A percentile compares a stretch with the other conserved stretches of the same genome.
phyloP scores from a whole-genome alignment of 331 rosid species.

The Pyrus hybrid region DNA sequence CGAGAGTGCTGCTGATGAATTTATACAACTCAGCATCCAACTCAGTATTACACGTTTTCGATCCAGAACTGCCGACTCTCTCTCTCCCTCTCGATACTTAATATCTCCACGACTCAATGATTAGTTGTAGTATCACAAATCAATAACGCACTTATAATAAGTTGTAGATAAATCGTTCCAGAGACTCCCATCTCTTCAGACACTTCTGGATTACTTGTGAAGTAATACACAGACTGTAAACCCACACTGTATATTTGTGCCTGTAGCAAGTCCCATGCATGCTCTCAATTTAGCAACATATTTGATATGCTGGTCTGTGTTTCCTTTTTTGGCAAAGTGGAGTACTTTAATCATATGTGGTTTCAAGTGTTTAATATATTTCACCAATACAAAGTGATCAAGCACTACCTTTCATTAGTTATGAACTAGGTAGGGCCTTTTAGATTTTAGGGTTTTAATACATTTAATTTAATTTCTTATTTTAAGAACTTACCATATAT shows the following conservation, averaged over 20 bases:
- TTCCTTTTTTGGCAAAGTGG: background rate
- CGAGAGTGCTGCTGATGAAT: background rate
- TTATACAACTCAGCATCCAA: background rate
- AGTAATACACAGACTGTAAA: too few relatives aligned
- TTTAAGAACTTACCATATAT: too few relatives aligned
- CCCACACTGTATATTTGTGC: background rate
- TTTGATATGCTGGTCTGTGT: background rate
- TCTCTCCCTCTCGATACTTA: too few relatives aligned
- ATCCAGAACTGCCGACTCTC: background rate
- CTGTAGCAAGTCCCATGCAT: background rate
- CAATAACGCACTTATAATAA: background rate
- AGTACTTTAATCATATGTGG: background rate
- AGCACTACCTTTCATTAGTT: background rate
- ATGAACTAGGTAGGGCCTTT: background rate
- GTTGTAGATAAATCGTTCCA: too few relatives aligned
- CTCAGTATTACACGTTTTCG: background rate
- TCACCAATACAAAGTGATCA: background rate
- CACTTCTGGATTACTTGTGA: background rate
- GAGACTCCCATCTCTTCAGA: background rate
- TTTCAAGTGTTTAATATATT: background rate
- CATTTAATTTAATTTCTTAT: too few relatives aligned
- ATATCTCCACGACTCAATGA: too few relatives aligned
- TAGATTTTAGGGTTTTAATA: too few relatives aligned
- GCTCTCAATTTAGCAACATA: background rate
- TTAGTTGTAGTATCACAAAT: background rate